Percentiles rank a stretch among this genome's conserved stretches.
Evolutionary conservation across 257 asterid species (phyloP).

Genomic region (Cinchona pubescens): DNA sequence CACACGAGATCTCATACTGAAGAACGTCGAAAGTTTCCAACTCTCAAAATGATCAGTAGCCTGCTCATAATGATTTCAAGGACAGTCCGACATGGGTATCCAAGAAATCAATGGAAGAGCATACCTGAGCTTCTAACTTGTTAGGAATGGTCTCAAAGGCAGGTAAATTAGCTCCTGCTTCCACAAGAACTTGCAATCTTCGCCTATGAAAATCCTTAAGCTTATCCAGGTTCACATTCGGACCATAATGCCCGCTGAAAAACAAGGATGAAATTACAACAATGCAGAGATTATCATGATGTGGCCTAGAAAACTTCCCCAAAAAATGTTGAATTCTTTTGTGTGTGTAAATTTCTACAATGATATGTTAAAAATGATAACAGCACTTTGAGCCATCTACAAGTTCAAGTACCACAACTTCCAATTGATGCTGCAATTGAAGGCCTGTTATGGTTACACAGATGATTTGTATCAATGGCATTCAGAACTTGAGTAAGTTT

Average conservation of each 20-base stretch:
- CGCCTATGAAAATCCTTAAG: conserved; percentile 75
- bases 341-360: background rate
- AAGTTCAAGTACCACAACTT: conserved; percentile 85
- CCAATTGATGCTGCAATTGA: conserved; percentile 85
- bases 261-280: background rate
- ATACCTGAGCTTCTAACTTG: conserved; percentile 83
- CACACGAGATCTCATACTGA: background rate
- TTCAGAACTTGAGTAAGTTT: too few species aligned
- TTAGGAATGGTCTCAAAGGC: conserved; percentile 92
- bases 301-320: background rate
- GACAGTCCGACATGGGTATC: background rate
- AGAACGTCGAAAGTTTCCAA: background rate
- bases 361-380: conserved; percentile 19
- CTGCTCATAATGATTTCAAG: background rate
- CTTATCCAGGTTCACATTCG: conserved; percentile 40
- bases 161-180: conserved; percentile 71
- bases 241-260: conserved; percentile 67
- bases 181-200: conserved; percentile 70
- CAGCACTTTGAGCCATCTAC: conserved; percentile 96
- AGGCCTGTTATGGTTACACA: conserved; percentile 49
- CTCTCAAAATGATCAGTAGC: too few species aligned
- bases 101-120: background rate
- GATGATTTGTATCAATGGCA: conserved; percentile 27
- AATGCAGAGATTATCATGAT: background rate
- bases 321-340: background rate